These are phyloP conservation scores for Aspergillus intermedius DNA, from an alignment of 2,329 filamentous ascomycete species.

Conservation along the genomic window DNA sequence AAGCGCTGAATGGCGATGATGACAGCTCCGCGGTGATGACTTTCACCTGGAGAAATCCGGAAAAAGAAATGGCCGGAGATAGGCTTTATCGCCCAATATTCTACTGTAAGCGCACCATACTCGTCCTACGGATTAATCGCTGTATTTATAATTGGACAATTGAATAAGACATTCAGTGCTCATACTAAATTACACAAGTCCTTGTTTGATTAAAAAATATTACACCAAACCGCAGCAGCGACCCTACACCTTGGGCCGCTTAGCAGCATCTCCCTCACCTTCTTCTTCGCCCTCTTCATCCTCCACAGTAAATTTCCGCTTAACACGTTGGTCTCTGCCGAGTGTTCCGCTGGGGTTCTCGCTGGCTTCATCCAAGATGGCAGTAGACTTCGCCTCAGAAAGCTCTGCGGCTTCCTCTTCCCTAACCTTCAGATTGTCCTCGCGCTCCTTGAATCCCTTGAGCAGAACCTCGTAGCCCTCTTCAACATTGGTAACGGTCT, in stretches of 20 bases:
- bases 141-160: neutral
- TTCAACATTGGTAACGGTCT: constrained; percentile 51
- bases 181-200: constrained; percentile 2
- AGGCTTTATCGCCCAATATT: neutral
- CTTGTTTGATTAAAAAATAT: neutral
- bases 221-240: neutral
- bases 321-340: constrained; percentile 16
- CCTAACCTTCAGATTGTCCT: constrained; percentile 21
- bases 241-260: constrained; percentile 27
- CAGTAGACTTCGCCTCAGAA: constrained; percentile 19
- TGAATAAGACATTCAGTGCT: neutral
- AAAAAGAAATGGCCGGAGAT: constrained; percentile 18
- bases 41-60: constrained; percentile 11
- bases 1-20: neutral
- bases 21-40: neutral
- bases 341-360: constrained; percentile 10
- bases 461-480: constrained; percentile 54
- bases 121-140: too few relatives aligned
- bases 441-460: constrained; percentile 32
- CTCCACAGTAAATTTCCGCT: constrained; percentile 27
- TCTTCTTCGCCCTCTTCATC: constrained; percentile 24
- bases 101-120: too few relatives aligned
- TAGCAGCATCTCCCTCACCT: constrained; percentile 15
- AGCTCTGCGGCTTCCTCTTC: constrained; percentile 17
- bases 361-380: constrained; percentile 19